Conservation (phyloP, 1,139 yeast species). For the Barnettozyma hawaiiensis region DNA sequence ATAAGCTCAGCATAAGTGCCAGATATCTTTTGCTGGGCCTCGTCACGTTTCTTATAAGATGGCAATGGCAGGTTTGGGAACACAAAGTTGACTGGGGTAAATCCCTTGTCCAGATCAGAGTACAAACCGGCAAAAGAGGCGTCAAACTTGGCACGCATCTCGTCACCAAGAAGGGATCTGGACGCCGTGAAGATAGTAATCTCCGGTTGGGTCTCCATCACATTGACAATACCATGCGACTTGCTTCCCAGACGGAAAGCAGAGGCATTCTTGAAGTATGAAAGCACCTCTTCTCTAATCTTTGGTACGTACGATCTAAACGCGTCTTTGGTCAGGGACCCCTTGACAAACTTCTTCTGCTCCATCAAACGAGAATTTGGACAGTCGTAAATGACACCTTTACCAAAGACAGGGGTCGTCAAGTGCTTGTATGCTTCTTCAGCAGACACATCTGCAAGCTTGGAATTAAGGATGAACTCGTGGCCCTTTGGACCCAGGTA, state of each 20-base stretch:
- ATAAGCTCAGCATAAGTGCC: slow-evolving; percentile 76
- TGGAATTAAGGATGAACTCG: slow-evolving; percentile 91
- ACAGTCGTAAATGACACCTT: slow-evolving; percentile 96
- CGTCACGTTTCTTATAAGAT: slow-evolving; percentile 75
- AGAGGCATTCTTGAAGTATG: slow-evolving; percentile 51
- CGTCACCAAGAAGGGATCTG: slow-evolving; percentile 84
- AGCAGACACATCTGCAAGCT: slow-evolving; percentile 84
- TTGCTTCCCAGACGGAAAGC: slow-evolving; percentile 35
- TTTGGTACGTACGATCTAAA: slow-evolving; percentile 84
- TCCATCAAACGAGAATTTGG: slow-evolving; percentile 94
- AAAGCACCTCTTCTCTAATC: slow-evolving; percentile 69
- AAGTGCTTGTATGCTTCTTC: slow-evolving; percentile 93
- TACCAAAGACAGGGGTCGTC: slow-evolving; percentile 96
- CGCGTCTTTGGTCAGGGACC: slow-evolving; percentile 80
- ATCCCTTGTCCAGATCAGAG: slow-evolving; percentile 92
- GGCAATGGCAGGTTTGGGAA: slow-evolving; percentile 93
- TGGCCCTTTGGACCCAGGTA: slow-evolving; percentile 97
- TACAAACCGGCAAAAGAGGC: slow-evolving; percentile 80
- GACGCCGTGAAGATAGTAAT: slow-evolving; percentile 95
- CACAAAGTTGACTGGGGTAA: slow-evolving; percentile 92
- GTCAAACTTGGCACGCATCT: slow-evolving; percentile 79
- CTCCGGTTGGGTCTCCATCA: slow-evolving; percentile 87
- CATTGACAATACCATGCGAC: slow-evolving; percentile 53
- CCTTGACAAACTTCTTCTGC: slow-evolving; percentile 94
- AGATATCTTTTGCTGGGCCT: slow-evolving; percentile 79